Percentiles rank a stretch among this genome's conserved stretches.
Evolutionary conservation across 139 green algal genomes (phyloP).

Genomic region (Chlorella sp.): DNA sequence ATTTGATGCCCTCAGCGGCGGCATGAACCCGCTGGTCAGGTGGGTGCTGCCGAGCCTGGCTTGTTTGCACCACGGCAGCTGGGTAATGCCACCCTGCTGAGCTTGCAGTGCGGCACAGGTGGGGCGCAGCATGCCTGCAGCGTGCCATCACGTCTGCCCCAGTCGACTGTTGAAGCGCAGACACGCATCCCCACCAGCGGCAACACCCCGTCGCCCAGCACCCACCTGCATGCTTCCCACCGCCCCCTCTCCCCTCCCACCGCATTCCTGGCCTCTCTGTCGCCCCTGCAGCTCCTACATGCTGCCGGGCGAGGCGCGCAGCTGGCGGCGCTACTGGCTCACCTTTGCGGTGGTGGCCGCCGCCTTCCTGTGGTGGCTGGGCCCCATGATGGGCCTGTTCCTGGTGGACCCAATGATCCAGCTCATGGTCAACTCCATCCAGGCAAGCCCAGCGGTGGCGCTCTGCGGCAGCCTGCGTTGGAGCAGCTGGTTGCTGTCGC

Average conservation of each 20-base stretch:
- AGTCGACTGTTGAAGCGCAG: neutral
- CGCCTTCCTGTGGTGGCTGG: slow-evolving; percentile 34
- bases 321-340: slow-evolving; percentile 24
- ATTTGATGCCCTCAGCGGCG: neutral
- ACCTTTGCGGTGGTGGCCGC: neutral
- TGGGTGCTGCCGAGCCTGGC: neutral
- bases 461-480: too few relatives aligned
- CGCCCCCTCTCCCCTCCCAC: neutral
- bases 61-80: too few relatives aligned
- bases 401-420: slow-evolving; percentile 42
- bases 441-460: neutral
- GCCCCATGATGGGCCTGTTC: slow-evolving; percentile 39
- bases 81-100: too few relatives aligned
- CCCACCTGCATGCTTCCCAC: neutral
- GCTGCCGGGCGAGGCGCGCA: neutral
- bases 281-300: slow-evolving; percentile 1
- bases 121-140: neutral
- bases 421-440: slow-evolving; percentile 11
- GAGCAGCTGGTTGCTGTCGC: too few relatives aligned
- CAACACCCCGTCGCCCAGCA: too few relatives aligned
- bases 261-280: too few relatives aligned
- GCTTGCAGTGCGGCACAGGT: neutral
- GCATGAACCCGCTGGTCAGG: slow-evolving; percentile 8
- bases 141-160: too few relatives aligned
- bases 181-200: too few relatives aligned